Evolutionary conservation across 2,329 filamentous ascomycete genomes (phyloP).

Genomic region (Colletotrichum melonis): DNA sequence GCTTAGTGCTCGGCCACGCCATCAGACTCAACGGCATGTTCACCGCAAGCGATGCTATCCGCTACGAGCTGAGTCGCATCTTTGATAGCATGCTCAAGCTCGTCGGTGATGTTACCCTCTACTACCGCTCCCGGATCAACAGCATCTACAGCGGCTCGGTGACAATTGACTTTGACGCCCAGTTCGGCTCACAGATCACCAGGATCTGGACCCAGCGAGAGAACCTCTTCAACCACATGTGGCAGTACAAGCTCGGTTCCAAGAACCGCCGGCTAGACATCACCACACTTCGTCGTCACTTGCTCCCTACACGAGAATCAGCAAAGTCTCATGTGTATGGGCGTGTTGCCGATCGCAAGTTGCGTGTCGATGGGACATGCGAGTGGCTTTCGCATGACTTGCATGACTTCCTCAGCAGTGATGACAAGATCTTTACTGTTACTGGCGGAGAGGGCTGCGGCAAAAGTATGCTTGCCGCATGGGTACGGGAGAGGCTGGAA

Average conservation of each 20-base stretch:
- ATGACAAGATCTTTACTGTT: constrained; percentile 48
- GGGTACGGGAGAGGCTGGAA: constrained; percentile 53
- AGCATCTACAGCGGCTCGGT: constrained; percentile 41
- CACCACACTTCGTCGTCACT: constrained; percentile 44
- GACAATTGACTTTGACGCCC: constrained; percentile 49
- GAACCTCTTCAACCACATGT: constrained; percentile 47
- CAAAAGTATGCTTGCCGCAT: constrained; percentile 52
- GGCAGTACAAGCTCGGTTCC: constrained; percentile 46
- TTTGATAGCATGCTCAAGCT: constrained; percentile 50
- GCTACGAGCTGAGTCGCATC: constrained; percentile 46
- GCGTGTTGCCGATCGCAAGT: constrained; percentile 49
- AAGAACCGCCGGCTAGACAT: constrained; percentile 40
- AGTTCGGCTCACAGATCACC: constrained; percentile 48
- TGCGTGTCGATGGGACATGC: constrained; percentile 52
- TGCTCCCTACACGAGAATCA: constrained; percentile 41
- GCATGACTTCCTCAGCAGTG: constrained; percentile 47
- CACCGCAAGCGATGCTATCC: constrained; percentile 44
- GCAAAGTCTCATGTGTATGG: constrained; percentile 47
- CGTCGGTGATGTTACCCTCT: constrained; percentile 46
- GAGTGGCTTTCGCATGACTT: constrained; percentile 51
- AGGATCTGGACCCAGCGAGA: constrained; percentile 48
- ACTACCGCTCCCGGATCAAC: constrained; percentile 49
- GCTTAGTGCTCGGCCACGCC: constrained; percentile 49
- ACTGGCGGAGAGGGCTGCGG: constrained; percentile 48
- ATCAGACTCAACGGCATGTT: constrained; percentile 51